These are phyloP conservation scores for Dendrostoma leiphaemia DNA, from an alignment of 2,329 filamentous ascomycete species.

Conservation along the genomic window DNA sequence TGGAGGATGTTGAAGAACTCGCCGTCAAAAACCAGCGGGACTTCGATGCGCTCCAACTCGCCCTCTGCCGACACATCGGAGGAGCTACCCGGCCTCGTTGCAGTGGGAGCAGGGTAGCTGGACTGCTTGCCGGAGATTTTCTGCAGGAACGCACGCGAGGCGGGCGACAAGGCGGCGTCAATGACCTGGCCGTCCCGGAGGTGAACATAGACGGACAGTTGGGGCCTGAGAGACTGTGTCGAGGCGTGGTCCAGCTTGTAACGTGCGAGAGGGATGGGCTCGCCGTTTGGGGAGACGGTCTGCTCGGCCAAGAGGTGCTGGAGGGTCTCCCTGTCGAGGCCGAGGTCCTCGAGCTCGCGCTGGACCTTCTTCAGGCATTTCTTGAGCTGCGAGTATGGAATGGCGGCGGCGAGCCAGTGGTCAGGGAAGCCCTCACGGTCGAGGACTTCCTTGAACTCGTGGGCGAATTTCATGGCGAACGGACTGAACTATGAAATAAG, in stretches of 20 bases:
- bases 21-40: slow-evolving; percentile 73
- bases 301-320: slow-evolving; percentile 58
- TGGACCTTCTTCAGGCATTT: slow-evolving; percentile 84
- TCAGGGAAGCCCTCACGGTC: slow-evolving; percentile 71
- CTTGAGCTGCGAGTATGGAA: slow-evolving; percentile 82
- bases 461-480: slow-evolving; percentile 82
- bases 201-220: slow-evolving; percentile 68
- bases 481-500: too few species aligned
- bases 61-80: slow-evolving; percentile 5
- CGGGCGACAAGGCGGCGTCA: slow-evolving; percentile 64
- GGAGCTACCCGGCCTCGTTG: neutral
- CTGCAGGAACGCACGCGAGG: slow-evolving; percentile 63
- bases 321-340: slow-evolving; percentile 70
- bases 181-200: slow-evolving; percentile 64
- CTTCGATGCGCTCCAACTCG: slow-evolving; percentile 52
- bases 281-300: slow-evolving; percentile 40
- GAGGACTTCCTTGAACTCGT: slow-evolving; percentile 70
- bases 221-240: slow-evolving; percentile 53
- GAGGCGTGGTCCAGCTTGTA: slow-evolving; percentile 54
- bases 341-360: slow-evolving; percentile 66
- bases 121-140: slow-evolving; percentile 51
- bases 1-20: slow-evolving; percentile 79
- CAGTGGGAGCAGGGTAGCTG: neutral
- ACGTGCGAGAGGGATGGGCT: slow-evolving; percentile 32
- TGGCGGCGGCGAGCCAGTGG: slow-evolving; percentile 70